phyloP scores from a whole-genome alignment of 2,329 filamentous ascomycete species.

The Nigrospora osmanthi region DNA sequence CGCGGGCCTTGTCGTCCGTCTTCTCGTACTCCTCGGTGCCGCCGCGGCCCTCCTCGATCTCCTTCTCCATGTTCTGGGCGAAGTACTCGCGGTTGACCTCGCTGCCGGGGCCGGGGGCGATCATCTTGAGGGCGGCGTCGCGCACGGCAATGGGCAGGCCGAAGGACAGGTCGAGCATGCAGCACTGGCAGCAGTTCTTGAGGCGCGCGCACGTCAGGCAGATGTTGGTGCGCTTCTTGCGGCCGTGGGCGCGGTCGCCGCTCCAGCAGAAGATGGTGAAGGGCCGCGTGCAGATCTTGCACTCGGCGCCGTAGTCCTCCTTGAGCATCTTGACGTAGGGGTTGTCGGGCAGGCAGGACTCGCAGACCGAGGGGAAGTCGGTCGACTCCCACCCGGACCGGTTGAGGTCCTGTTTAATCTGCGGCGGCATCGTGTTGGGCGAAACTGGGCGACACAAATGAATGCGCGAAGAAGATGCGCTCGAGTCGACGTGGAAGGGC shows the following conservation, averaged over 20 bases:
- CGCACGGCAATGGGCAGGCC: slow-evolving; percentile 90
- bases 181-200: slow-evolving; percentile 98
- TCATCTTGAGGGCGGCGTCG: slow-evolving; percentile 96
- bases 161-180: slow-evolving; percentile 96
- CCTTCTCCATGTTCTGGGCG: slow-evolving; percentile 92
- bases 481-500: no score
- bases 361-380: slow-evolving; percentile 81
- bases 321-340: slow-evolving; percentile 99
- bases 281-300: slow-evolving; percentile 83
- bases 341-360: slow-evolving; percentile 91
- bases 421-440: slow-evolving; percentile 59
- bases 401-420: slow-evolving; percentile 95
- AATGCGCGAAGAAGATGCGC: no score
- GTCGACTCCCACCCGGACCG: slow-evolving; percentile 93
- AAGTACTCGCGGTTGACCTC: slow-evolving; percentile 96
- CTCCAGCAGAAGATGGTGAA: slow-evolving; percentile 97
- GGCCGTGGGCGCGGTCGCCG: slow-evolving; percentile 75
- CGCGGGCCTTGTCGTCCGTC: slow-evolving; percentile 92
- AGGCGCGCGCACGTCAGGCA: slow-evolving; percentile 93
- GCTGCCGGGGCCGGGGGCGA: slow-evolving; percentile 85
- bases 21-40: slow-evolving; percentile 89
- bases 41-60: slow-evolving; percentile 84
- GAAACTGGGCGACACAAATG: no score
- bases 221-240: slow-evolving; percentile 89
- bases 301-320: slow-evolving; percentile 86